phyloP scores from a whole-genome alignment of 768 basidiomycete genomes.

The Russula abietina region DNA sequence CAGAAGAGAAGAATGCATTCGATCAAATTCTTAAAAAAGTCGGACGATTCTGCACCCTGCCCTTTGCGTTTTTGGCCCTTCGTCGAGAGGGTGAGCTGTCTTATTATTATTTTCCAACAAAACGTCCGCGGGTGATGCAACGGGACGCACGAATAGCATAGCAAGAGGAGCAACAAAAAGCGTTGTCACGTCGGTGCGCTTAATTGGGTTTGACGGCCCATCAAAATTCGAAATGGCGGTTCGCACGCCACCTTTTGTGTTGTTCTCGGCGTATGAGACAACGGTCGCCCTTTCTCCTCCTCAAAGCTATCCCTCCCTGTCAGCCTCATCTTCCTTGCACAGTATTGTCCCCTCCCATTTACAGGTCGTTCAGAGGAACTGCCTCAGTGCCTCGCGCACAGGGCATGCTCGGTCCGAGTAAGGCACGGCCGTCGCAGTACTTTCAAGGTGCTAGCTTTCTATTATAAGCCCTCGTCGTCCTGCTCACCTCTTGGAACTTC shows the following conservation, averaged over 20 bases:
- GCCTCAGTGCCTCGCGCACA: not conserved
- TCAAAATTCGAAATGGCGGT: not conserved
- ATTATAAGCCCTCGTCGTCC: constrained; percentile 7
- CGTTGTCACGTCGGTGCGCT: constrained; percentile 9
- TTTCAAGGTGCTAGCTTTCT: not conserved
- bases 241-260: constrained; percentile 19
- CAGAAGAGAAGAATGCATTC: not conserved
- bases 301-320: not conserved
- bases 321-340: constrained; percentile 1
- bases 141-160: not conserved
- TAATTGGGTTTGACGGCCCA: constrained; percentile 10
- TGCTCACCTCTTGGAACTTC: constrained; percentile 1
- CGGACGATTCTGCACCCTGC: not conserved
- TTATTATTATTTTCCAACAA: not conserved
- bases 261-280: constrained; percentile 11
- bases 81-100: not conserved
- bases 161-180: not conserved
- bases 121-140: not conserved
- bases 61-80: not conserved
- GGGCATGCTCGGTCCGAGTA: constrained; percentile 14
- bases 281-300: not conserved
- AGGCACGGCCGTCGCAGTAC: not conserved
- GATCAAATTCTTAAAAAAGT: not conserved
- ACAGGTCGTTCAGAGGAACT: constrained; percentile 1
- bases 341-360: constrained; percentile 12